Evolutionary conservation across 192 early-diverging fungal genomes (phyloP).

Genomic region (Podila verticillata): DNA sequence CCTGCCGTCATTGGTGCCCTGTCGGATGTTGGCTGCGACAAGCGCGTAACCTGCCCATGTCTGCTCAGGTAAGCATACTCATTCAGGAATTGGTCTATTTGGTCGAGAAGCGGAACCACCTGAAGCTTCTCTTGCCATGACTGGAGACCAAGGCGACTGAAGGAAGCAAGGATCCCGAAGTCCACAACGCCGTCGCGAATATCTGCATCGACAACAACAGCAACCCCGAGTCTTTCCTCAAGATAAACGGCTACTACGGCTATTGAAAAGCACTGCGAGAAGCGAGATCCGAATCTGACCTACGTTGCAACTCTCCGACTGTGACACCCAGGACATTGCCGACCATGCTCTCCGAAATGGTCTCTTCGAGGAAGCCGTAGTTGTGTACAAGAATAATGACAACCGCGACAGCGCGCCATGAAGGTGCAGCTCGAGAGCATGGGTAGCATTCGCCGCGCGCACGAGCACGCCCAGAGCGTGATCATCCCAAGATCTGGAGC

Average conservation of each 20-base stretch:
- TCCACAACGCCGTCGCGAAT: constrained; percentile 98
- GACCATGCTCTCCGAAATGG: constrained; percentile 90
- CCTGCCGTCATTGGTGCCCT: constrained; percentile 97
- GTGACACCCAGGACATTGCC: constrained; percentile 96
- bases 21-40: constrained; percentile 98
- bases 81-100: constrained; percentile 88
- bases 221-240: constrained; percentile 95
- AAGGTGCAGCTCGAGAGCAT: constrained; percentile 93
- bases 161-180: constrained; percentile 85
- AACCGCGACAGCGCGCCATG: constrained; percentile 87
- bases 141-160: constrained; percentile 89
- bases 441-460: constrained; percentile 92
- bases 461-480: constrained; percentile 93
- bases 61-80: constrained; percentile 85
- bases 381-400: constrained; percentile 94
- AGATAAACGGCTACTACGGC: constrained; percentile 86
- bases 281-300: constrained; percentile 96
- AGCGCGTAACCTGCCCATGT: constrained; percentile 85
- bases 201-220: constrained; percentile 99
- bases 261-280: constrained; percentile 99
- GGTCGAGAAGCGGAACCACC: constrained; percentile 94
- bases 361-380: constrained; percentile 95
- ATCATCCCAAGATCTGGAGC: constrained; percentile 93
- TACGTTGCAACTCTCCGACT: constrained; percentile 95
- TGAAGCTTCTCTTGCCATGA: constrained; percentile 96